Evolutionary conservation across 1,284 basidiomycete genomes (phyloP), one percentile per base, ranked within the genome.

Genomic region (Ustilago trichophora): DNA sequence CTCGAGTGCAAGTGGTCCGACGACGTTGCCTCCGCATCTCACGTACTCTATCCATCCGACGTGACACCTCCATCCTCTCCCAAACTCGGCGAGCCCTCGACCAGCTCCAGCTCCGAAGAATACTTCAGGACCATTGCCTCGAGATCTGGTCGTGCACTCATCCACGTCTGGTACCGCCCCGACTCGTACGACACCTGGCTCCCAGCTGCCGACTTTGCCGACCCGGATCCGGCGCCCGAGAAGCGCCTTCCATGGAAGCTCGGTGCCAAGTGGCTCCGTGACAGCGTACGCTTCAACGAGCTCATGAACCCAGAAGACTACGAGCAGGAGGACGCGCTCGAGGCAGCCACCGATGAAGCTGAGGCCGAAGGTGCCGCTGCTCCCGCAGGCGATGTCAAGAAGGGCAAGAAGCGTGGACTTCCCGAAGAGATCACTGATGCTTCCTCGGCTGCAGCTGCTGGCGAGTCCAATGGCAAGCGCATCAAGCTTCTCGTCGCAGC

Each of bases 141-240:
- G n/a, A 59, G 62, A 40, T 60, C 62, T 15, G 69, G 70, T n/a
- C 66, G 73, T 18, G 76, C 79, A 7, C 71, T 81, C 32, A 77
- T 81, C 34, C 80, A 81, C 55, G 80, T 81, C 22, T 81, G 80
- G 80, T 81, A 81, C 63, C 67, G 80, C 9, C 80, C 80, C 22
- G 78, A 81, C 54, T 81, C 80, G 16, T 80, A 80, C 65, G 80
- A 81, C 51, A 79, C 78, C n/a, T 81, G 80, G 80, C 67, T 81
- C 6, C 78, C 80, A 1, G 76, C 77, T 24, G 58, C 68, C 34
- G 77, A 77, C 53, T 81, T 81, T 67, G 70, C 77, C 25, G 71
- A 74, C 10, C 78, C 78, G 1, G 79, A 80, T 46, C 75, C 78
- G 3, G 80, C 74, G 22, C 78, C 78, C n/a, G 72, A 68, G 45